A percentile compares a stretch with the other conserved stretches of the same genome.
Evolutionary conservation across 257 asterid species (phyloP).

Genomic region (Primulina eburnea): DNA sequence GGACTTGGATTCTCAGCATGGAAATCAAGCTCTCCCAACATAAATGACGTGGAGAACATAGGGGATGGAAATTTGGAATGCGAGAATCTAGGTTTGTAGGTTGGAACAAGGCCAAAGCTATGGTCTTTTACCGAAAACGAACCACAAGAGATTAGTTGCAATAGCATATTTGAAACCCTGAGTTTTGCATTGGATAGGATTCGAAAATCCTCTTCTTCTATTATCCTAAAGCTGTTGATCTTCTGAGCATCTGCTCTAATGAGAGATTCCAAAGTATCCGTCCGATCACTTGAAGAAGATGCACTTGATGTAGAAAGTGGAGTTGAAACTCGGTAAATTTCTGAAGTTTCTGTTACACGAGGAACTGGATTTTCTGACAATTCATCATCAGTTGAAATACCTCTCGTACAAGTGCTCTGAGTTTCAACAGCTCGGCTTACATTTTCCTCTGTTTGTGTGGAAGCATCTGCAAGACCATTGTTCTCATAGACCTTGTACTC

Average conservation of each 20-base stretch:
- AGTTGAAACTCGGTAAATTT: constrained; percentile 57
- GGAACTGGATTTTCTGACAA: constrained; percentile 21
- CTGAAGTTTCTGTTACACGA: constrained; percentile 41
- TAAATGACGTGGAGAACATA: constrained; percentile 62
- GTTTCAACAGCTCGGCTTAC: constrained; percentile 17
- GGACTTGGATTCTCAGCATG: constrained; percentile 65
- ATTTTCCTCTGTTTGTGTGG: constrained; percentile 90
- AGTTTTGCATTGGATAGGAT: constrained; percentile 54
- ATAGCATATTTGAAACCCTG: constrained; percentile 76
- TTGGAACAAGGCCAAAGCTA: constrained; percentile 72
- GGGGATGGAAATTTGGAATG: constrained; percentile 77
- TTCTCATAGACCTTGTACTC: constrained; percentile 76
- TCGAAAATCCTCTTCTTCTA: constrained; percentile 50
- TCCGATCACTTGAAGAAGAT: constrained; percentile 67
- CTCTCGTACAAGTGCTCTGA: constrained; percentile 59
- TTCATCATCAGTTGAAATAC: constrained; percentile 80
- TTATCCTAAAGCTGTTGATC: constrained; percentile 73
- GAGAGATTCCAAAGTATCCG: constrained; percentile 83
- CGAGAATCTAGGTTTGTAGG: constrained; percentile 77
- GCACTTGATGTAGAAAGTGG: constrained; percentile 72
- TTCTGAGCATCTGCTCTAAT: constrained; percentile 78
- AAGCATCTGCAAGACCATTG: constrained; percentile 85
- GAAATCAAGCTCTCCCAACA: constrained; percentile 80
- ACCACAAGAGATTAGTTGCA: constrained; percentile 93
- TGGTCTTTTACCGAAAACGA: constrained; percentile 86